These are phyloP conservation scores for Kuraishia hungarica DNA, from an alignment of 805 yeast genomes.

Conservation along the genomic window DNA sequence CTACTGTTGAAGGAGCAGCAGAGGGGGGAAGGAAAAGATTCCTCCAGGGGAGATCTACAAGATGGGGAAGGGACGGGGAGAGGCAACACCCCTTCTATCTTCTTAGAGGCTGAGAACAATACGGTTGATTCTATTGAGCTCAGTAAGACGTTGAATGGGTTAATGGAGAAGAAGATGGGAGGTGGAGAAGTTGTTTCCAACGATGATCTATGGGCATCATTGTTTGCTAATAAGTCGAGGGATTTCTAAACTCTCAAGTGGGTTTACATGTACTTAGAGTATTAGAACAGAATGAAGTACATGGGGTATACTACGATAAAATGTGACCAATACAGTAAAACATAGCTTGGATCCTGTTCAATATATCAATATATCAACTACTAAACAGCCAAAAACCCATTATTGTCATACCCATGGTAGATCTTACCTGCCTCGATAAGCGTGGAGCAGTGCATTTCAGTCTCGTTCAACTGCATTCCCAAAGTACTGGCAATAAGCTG, in stretches of 20 bases:
- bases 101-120: constrained; percentile 22
- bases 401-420: constrained; percentile 64
- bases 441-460: constrained; percentile 37
- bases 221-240: constrained; percentile 29
- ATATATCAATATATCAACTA: no score
- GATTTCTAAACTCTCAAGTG: background rate
- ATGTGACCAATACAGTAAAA: no score
- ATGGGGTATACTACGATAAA: no score
- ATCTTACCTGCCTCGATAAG: constrained; percentile 62
- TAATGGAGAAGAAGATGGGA: constrained; percentile 33
- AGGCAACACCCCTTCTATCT: background rate
- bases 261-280: background rate
- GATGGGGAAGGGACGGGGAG: constrained; percentile 11
- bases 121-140: constrained; percentile 48
- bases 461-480: constrained; percentile 39
- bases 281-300: constrained; percentile 26
- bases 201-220: constrained; percentile 55
- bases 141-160: constrained; percentile 39
- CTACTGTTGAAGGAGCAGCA: constrained; percentile 25
- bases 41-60: no score
- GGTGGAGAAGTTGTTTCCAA: constrained; percentile 55
- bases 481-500: constrained; percentile 51
- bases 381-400: constrained; percentile 45
- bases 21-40: constrained; percentile 12
- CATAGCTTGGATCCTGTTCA: no score